These are phyloP conservation scores for Maudiozyma turicensis DNA, from an alignment of 805 yeast genomes.

Conservation along the genomic window DNA sequence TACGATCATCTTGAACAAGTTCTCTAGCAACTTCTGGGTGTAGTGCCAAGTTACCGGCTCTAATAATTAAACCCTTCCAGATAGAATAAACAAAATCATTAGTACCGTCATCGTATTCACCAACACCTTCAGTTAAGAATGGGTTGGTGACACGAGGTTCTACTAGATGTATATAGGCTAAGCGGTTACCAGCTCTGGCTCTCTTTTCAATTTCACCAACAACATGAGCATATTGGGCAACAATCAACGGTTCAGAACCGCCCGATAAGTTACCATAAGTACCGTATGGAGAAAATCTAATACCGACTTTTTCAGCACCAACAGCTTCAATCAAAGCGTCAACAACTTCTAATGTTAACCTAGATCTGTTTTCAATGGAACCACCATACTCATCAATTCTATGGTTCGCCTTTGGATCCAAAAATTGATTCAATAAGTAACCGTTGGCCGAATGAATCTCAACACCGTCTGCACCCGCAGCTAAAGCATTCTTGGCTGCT, in stretches of 20 bases:
- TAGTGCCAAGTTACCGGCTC: conserved; percentile 32
- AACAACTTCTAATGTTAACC: conserved; percentile 37
- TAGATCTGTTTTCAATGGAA: conserved; percentile 39
- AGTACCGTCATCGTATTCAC: conserved; percentile 21
- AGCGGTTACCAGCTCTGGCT: conserved; percentile 25
- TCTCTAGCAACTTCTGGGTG: conserved; percentile 23
- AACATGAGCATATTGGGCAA: conserved; percentile 33
- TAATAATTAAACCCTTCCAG: conserved; percentile 37
- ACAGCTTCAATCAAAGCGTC: conserved; percentile 41
- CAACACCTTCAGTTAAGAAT: conserved; percentile 16
- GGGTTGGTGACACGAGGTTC: conserved; percentile 36
- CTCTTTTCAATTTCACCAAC: conserved; percentile 32
- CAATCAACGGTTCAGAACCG: conserved; percentile 19
- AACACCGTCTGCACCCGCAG: conserved; percentile 43
- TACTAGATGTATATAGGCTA: conserved; percentile 37
- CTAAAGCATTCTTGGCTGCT: conserved; percentile 35
- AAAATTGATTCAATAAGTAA: conserved; percentile 46
- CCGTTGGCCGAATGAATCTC: conserved; percentile 65
- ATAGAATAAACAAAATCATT: conserved; percentile 33
- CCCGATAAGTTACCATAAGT: conserved; percentile 33
- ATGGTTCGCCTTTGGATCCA: conserved; percentile 37
- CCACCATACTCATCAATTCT: conserved; percentile 48
- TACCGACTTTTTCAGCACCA: conserved; percentile 40
- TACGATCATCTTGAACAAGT: conserved; percentile 32
- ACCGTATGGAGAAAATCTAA: conserved; percentile 41